Conservation (phyloP, 345 rosid genomes). For the Excoecaria agallocha region DNA sequence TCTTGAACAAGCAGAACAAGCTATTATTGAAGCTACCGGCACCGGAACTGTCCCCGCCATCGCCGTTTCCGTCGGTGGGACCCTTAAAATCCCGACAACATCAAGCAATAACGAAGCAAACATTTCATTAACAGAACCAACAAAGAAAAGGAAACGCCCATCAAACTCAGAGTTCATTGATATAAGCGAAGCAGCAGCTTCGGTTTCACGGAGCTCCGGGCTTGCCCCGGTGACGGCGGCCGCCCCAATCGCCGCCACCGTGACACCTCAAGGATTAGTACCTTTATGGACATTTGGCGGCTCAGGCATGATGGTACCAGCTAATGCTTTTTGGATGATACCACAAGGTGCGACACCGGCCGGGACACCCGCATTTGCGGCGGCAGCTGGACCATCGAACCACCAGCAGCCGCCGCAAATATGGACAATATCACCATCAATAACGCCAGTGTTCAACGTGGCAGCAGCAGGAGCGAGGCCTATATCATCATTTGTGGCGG, state of each 20-base stretch:
- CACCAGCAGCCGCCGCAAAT: slow-evolving; percentile 30
- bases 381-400: neutral
- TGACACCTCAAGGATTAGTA: slow-evolving; percentile 35
- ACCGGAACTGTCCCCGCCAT: slow-evolving; percentile 49
- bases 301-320: slow-evolving; percentile 42
- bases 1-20: slow-evolving; percentile 45
- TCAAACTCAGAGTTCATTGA: slow-evolving; percentile 38
- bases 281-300: slow-evolving; percentile 44
- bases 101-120: slow-evolving; percentile 9
- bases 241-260: slow-evolving; percentile 5
- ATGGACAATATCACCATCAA: slow-evolving; percentile 40
- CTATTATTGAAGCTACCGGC: slow-evolving; percentile 48
- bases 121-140: slow-evolving; percentile 3
- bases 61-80: slow-evolving; percentile 42
- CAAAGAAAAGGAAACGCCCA: slow-evolving; percentile 36
- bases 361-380: too few relatives aligned
- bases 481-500: slow-evolving; percentile 26
- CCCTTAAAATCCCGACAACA: slow-evolving; percentile 42
- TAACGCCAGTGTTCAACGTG: slow-evolving; percentile 36
- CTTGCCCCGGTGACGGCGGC: slow-evolving; percentile 25
- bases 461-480: slow-evolving; percentile 29
- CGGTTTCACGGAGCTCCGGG: slow-evolving; percentile 32
- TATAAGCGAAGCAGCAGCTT: slow-evolving; percentile 12
- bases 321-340: slow-evolving; percentile 51
- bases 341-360: slow-evolving; percentile 27